Conservation (phyloP, 495 filamentous ascomycete species). For the Neurospora discreta region DNA sequence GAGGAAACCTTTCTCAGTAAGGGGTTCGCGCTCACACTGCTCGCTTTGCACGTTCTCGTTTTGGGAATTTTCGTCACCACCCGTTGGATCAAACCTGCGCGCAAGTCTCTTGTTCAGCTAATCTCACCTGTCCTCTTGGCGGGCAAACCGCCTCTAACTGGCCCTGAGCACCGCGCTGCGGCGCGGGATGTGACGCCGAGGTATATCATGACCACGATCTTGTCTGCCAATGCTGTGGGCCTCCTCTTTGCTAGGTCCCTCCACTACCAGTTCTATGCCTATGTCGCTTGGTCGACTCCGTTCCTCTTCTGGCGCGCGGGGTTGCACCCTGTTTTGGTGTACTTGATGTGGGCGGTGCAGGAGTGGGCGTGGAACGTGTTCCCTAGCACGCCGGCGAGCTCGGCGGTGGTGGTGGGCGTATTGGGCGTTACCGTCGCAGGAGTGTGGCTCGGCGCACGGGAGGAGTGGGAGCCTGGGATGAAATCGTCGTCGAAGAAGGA, state of each 20-base stretch:
- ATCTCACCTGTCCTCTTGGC: slow-evolving; percentile 38
- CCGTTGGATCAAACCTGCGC: slow-evolving; percentile 38
- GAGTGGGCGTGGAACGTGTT: slow-evolving; percentile 97
- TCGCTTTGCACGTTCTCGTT: slow-evolving; percentile 56
- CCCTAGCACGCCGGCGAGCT: slow-evolving; percentile 79
- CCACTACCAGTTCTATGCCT: slow-evolving; percentile 96
- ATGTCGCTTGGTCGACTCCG: slow-evolving; percentile 83
- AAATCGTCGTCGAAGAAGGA: slow-evolving; percentile 10
- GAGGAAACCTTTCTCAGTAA: slow-evolving; percentile 73
- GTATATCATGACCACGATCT: slow-evolving; percentile 67
- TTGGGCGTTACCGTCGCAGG: slow-evolving; percentile 54
- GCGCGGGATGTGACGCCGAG: slow-evolving; percentile 51
- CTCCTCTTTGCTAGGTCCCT: slow-evolving; percentile 83
- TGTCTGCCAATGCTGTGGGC: slow-evolving; percentile 73
- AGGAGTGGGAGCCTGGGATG: slow-evolving; percentile 22
- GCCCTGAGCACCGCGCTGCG: slow-evolving; percentile 41
- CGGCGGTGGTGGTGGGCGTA: slow-evolving; percentile 60
- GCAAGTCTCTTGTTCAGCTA: slow-evolving; percentile 33
- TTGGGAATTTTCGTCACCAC: slow-evolving; percentile 48
- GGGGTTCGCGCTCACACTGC: slow-evolving; percentile 55
- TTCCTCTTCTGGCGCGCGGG: slow-evolving; percentile 81
- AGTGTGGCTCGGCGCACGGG: slow-evolving; percentile 48
- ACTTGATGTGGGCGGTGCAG: slow-evolving; percentile 66
- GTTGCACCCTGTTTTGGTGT: slow-evolving; percentile 60
- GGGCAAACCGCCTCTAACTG: slow-evolving; percentile 41